Percentiles rank a stretch among this genome's conserved stretches.
phyloP scores from a whole-genome alignment of 2,329 filamentous ascomycete species.

The Hymenoscyphus repandus region DNA sequence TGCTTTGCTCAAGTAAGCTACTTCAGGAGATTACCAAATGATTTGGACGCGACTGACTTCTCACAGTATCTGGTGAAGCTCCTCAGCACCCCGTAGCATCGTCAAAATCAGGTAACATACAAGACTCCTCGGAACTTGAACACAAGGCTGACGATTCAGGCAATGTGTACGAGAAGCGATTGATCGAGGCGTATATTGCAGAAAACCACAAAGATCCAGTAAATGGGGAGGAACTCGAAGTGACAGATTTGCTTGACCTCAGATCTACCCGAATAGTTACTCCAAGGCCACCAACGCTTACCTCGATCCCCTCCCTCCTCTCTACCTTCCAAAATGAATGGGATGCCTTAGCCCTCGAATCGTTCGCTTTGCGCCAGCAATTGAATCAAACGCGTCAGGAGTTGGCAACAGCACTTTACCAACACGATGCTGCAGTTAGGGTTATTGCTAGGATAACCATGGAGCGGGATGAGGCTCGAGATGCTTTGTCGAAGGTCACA shows the following conservation, averaged over 20 bases:
- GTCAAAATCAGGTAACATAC: constrained; percentile 75
- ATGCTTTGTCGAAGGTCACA: constrained; percentile 80
- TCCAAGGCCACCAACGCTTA: constrained; percentile 86
- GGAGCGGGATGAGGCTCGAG: constrained; percentile 87
- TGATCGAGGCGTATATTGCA: constrained; percentile 91
- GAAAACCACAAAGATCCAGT: constrained; percentile 91
- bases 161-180: constrained; percentile 86
- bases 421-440: constrained; percentile 93
- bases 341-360: constrained; percentile 89
- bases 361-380: constrained; percentile 85
- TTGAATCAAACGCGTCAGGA: constrained; percentile 87
- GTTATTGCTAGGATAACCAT: constrained; percentile 88
- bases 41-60: constrained; percentile 23
- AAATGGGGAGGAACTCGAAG: constrained; percentile 75
- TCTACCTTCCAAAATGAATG: constrained; percentile 97
- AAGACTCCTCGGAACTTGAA: constrained; percentile 14
- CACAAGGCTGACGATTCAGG: constrained; percentile 43
- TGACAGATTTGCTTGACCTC: constrained; percentile 82
- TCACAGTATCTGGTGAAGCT: constrained; percentile 86
- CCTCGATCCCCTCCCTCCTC: constrained; percentile 91
- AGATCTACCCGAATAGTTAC: constrained; percentile 79
- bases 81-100: constrained; percentile 93
- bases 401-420: constrained; percentile 87
- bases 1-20: constrained; percentile 61
- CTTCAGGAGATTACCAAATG: not conserved